Base-by-base conservation (phyloP, 192 early-diverging fungal species). In the Thamnidium elegans region DNA sequence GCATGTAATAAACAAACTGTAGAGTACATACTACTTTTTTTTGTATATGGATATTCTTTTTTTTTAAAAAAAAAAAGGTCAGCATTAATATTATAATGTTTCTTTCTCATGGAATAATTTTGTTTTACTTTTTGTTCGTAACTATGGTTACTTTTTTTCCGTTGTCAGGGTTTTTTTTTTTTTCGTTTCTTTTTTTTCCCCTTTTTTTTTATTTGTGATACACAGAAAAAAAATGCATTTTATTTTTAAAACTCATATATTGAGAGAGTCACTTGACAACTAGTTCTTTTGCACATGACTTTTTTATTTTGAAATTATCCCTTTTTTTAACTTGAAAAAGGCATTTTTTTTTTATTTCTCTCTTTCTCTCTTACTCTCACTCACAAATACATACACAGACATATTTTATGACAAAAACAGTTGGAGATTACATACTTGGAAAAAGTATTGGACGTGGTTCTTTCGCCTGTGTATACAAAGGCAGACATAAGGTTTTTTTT, bases 381-480 rank as follows among this genome's bases (percentile, higher is more conserved):
- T 39, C 9, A 17, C 19, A 48, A 7, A 48, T 48, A 48, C 9
- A n/a, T 19, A 48, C 7, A 15, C 7, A 48, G 17, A 15, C 6
- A 48, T 47, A 47, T 0, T 19, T 8, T 32, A 17, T 34, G 34
- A 3, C n/a, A 36, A 32, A 17, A 31, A 36, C 32, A 39, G n/a
- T 56, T 20, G 31, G 55, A 11, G 32, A 56, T 36, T 56, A 56
- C 66, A 67, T 87, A 55, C 73, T 95, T 26, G 80, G 85, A 36
- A 75, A 83, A 19, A 91, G 94, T 63, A 95, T 99, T 59, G 96
- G 96, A 43, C 86, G 88, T n/a, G 96, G 96, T 2, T 95, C 94
- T 3, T 99, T 97, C 82, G 96, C 96, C 42, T 94, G 88, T 5
- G 96, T 99, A 6, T 97, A 90, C 75, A 85, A 83, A 58, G 92